Evolutionary conservation across 164 flowering plant genomes (phyloP), one percentile per base, ranked within the genome.

Genomic region (Vitis amurensis): DNA sequence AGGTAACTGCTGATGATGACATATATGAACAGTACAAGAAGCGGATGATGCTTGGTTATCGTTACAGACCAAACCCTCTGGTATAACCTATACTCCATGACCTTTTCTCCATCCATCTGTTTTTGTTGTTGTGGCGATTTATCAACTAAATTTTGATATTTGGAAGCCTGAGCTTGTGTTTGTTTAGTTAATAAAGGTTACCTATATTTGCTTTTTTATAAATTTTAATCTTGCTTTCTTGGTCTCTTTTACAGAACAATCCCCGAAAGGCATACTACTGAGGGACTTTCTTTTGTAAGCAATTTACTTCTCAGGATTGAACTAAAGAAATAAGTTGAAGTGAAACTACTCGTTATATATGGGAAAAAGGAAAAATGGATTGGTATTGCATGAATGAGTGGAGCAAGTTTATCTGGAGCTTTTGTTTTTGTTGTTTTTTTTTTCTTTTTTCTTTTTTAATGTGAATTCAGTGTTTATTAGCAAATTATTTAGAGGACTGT

Each of bases 21-120:
- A 95, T 95, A 68, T 95, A 92, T 62, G 99, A 95, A 84, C 99
- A 95, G 84, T 95, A 95, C 50, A 95, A 95, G 84, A 95, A 95
- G 84, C 86, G 99, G 55, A 95, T 93, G 99, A 95, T 95, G 99
- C 93, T 95, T 64, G 99, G 99, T 55, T 95, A 95, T 55, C 83
- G 86, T 11, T 65, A 91, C 86, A 79, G 99, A 69, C 99, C 99
- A 31, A 95, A 95, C 67, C 99, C 99, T 68, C 78, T 95, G 97
- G 99, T 95, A 85, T 17, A 19, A 1, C 10, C 37, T 52, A 31
- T 37, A 19, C 11, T 50, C 12, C 8, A 6, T 51, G 11, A 48
- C 50, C 49, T 37, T 1, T 31, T 14, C 59, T 17, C 15, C 23
- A 3, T 62, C 37, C 53, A 60, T 68, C 16, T 14, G 14, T 17